Conservation (phyloP, 225 moss, liverwort and hornwort genomes). For the Sphagnum contortum region DNA sequence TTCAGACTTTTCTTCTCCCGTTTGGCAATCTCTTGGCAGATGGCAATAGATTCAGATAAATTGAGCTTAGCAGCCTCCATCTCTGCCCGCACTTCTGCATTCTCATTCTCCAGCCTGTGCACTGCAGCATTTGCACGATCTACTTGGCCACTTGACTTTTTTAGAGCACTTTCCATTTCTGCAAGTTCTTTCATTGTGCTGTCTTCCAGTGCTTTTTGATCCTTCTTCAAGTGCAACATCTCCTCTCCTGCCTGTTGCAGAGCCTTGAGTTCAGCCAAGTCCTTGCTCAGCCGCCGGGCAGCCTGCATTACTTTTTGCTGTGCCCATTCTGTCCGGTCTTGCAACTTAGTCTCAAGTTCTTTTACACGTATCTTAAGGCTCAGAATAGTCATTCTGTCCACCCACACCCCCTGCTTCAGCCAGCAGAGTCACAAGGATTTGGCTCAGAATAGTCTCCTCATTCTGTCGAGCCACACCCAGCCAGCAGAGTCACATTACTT, state of each 20-base stretch:
- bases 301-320: constrained; percentile 65
- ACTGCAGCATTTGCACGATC: constrained; percentile 23
- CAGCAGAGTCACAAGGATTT: too few relatives aligned
- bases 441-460: too few relatives aligned
- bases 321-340: constrained; percentile 47
- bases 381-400: constrained; percentile 11
- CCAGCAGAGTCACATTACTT: constrained; percentile 6
- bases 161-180: constrained; percentile 39
- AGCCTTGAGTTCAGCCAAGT: constrained; percentile 45
- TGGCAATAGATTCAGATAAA: constrained; percentile 44
- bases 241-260: constrained; percentile 57
- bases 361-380: constrained; percentile 19
- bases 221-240: constrained; percentile 47
- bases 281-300: constrained; percentile 42
- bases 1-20: constrained; percentile 59
- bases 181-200: constrained; percentile 35
- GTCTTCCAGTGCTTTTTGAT: constrained; percentile 54
- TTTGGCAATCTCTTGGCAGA: constrained; percentile 50
- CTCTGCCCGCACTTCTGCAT: constrained; percentile 57
- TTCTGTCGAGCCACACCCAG: too few relatives aligned
- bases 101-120: constrained; percentile 40
- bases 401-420: constrained; percentile 12
- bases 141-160: constrained; percentile 32
- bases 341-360: constrained; percentile 45
- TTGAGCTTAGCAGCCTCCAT: constrained; percentile 65